Evolutionary conservation across 495 filamentous ascomycete species (phyloP), one percentile per base, ranked within the genome.

Genomic region (Podospora sp.): DNA sequence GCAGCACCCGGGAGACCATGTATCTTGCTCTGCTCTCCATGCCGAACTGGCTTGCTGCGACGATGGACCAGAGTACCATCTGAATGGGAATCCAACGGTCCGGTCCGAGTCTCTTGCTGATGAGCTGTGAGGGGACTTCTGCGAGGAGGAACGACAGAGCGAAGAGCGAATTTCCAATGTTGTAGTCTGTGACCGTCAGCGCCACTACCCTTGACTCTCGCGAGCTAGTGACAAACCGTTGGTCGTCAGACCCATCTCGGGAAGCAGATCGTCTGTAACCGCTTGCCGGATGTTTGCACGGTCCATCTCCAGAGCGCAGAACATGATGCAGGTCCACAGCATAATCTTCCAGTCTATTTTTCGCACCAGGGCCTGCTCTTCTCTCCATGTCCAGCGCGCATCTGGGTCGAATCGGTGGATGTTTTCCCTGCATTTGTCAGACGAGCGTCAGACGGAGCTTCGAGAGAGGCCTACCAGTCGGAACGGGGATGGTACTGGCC

Each of bases 11-110:
- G 60, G 80, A 84, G 8, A 82, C 77, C 62, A 84, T 87, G 74
- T 90, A 94, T 0, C 85, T 83, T 0, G 71, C 72, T 46, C 81
- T 75, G 8, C 85, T 85, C 52, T 73, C 81, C n/a, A 94, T 68
- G 64, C 86, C 86, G 5, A 88, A 84, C 73, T 94, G 90, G 60
- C 82, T 84, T 18, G 83, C 79, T 0, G 89, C 90, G 26, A 92
- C 85, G 8, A 91, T 68, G 77, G 87, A 90, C 91, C 91, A 94
- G 1, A 80, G 79, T 3, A 92, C 78, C 87, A 93, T 92, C 69
- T 93, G 91, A 50, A 89, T 80, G 0, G 91, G 90, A 69, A 95
- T 93, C 91, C 91, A 93, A 29, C 84, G 80, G 70, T 94, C 91
- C 0, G 91, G 90, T 0, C 92, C 92, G 25, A 94, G 66, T 74